These are phyloP conservation scores for Brassica cretica DNA, from an alignment of 345 rosid species.

Conservation along the genomic window DNA sequence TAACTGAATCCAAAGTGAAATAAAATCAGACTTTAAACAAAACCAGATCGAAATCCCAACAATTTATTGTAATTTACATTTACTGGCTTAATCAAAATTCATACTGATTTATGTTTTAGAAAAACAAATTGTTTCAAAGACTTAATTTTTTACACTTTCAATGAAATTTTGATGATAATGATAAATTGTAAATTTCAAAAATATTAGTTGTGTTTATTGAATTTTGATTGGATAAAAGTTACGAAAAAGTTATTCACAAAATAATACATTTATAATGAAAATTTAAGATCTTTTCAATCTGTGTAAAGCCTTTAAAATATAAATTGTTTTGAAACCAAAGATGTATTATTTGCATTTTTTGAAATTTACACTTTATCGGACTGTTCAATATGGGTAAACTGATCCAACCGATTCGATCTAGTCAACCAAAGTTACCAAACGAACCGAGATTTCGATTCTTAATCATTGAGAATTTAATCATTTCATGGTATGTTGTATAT, in stretches of 20 bases:
- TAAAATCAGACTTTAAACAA: neutral
- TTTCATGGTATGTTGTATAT: neutral
- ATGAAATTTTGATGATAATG: too few species aligned
- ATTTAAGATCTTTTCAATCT: neutral
- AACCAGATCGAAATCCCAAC: neutral
- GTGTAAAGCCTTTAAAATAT: neutral
- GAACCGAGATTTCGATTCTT: too few species aligned
- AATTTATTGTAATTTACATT: neutral
- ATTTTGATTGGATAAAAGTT: too few species aligned
- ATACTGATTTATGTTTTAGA: neutral
- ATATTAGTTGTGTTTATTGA: too few species aligned
- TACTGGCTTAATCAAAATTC: neutral
- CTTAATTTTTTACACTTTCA: too few species aligned
- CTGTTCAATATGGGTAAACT: too few species aligned
- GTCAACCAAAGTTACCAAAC: too few species aligned
- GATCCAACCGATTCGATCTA: too few species aligned
- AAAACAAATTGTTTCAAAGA: too few species aligned
- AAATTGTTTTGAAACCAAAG: neutral
- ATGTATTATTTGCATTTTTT: neutral
- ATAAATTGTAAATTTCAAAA: too few species aligned
- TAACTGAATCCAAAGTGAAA: neutral
- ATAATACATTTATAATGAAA: neutral
- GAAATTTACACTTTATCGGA: neutral
- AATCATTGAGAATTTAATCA: neutral
- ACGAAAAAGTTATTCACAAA: neutral